Evolutionary conservation across 2,329 filamentous ascomycete genomes (phyloP), one percentile per base, ranked within the genome.

Genomic region (Aureobasidium sp.): DNA sequence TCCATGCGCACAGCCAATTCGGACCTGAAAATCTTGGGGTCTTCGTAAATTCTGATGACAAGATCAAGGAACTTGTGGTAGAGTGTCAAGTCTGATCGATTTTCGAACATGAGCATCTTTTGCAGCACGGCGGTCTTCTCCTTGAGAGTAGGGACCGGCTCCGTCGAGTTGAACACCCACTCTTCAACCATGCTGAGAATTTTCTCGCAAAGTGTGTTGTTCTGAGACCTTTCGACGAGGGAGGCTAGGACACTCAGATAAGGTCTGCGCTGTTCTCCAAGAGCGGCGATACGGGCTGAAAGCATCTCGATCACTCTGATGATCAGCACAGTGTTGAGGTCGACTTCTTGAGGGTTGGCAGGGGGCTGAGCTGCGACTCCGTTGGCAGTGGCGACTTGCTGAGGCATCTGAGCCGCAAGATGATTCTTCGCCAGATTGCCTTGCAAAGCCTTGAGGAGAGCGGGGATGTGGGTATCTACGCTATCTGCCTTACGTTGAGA

Each of bases 61-160:
- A 99, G 84, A 67, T 97, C 90, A 63, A 99, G 80, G 78, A 97
- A 99, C 71, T 93, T 93, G 67, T 88, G 91, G 62, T 99, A 81
- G 77, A 99, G 87, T 0, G 88, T 91, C 36, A 87, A 84, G 71
- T 97, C 93, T 31, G 83, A 78, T 42, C 94, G 84, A 62, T 90
- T 86, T 75, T 99, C 94, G 68, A 99, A 99, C 0, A 92, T 87
- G 17, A 97, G 79, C 94, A 99, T 99, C 77, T 99, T 99, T 70
- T 96, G 92, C n/a, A 99, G 78, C 1, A 99, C 94, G 1, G 95
- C 95, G 0, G 93, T 97, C 79, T 99, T 99, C 76, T 99, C 95
- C 74, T 99, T 99, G 1, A 99, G 82, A 0, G 94, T 99, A 0
- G 94, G 94, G 82, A 94, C 97, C 1, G 91, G 94, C 66, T 96